Evolutionary conservation across 1,139 yeast genomes (phyloP), one percentile per base, ranked within the genome.

Genomic region (Kluyveromyces sp.): DNA sequence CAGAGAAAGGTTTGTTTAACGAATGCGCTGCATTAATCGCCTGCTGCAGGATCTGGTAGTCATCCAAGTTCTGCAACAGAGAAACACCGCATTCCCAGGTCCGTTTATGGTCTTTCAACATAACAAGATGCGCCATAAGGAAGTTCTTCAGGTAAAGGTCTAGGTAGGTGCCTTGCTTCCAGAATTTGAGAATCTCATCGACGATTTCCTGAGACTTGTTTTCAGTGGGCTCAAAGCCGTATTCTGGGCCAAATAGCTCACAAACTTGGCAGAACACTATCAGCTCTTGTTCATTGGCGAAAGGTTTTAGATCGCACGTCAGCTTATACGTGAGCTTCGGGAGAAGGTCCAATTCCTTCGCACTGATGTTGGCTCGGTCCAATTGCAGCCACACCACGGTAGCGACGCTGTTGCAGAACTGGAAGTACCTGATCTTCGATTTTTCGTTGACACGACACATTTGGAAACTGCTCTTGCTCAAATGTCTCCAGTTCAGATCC

Each of bases 61-160:
- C 66, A 47, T 61, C 61, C 25, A 61, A 46, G 32, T 48, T 48
- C 9, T 42, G 40, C 36, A 61, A 41, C 16, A 61, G 43, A 9
- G 44, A 42, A 7, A 34, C 19, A 43, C 58, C 58, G 29, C 46
- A 41, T 2, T 49, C 46, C 42, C 50, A 51, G 40, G 54, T 33
- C 13, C 42, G 33, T 7, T 48, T 41, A 19, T 47, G 38, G 19
- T 55, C 49, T 12, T 47, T 46, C 3, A 51, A 35, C 8, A 34
- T 40, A 3, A 36, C 30, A 18, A 54, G 45, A 41, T 58, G 55
- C 34, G 45, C 53, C 25, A 63, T 16, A 33, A 63, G 41, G 28
- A 58, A 56, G 42, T 61, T 60, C 41, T 63, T 63, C 45, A 60
- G 45, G 32, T 58, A 57, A 22, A 63, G 44, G 43, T 61, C 61